A percentile compares a stretch with the other conserved stretches of the same genome.
These are phyloP conservation scores for Firmiana major DNA, from an alignment of 345 rosid genomes.

Conservation along the genomic window DNA sequence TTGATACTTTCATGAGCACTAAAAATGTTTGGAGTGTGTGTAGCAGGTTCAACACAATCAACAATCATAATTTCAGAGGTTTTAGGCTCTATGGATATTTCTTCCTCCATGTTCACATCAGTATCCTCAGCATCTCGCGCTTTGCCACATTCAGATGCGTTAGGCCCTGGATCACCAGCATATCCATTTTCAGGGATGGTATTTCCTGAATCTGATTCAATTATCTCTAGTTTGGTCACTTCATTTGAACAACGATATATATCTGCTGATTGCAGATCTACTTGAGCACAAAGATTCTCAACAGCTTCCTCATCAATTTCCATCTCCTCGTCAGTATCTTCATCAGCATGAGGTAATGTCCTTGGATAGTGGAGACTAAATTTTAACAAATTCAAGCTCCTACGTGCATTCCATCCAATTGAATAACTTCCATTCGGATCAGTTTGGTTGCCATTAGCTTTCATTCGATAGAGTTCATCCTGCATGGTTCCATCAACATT, in stretches of 20 bases:
- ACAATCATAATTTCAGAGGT: constrained; percentile 19
- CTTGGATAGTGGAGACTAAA: constrained; percentile 73
- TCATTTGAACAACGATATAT: constrained; percentile 27
- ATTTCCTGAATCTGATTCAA: constrained; percentile 21
- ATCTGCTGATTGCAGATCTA: constrained; percentile 45
- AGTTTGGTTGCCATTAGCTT: constrained; percentile 59
- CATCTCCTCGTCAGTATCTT: constrained; percentile 97
- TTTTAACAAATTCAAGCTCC: constrained; percentile 83
- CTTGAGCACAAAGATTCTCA: constrained; percentile 68
- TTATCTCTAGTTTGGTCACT: constrained; percentile 24
- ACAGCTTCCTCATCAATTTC: constrained; percentile 98
- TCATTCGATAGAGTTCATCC: constrained; percentile 91
- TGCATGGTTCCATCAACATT: constrained; percentile 31
- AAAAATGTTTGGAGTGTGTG: constrained; percentile 18
- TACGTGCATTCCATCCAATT: constrained; percentile 83
- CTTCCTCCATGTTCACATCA: constrained; percentile 73
- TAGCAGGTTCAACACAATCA: constrained; percentile 29
- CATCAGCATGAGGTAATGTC: constrained; percentile 61
- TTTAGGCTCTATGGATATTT: constrained; percentile 41
- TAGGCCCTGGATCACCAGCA: constrained; percentile 23
- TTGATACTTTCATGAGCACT: constrained; percentile 10
- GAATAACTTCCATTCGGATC: constrained; percentile 47
- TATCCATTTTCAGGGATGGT: constrained; percentile 23
- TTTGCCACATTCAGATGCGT: constrained; percentile 18
- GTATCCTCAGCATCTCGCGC: constrained; percentile 43